Percentiles rank a stretch among this genome's conserved stretches.
Conservation (phyloP, 176 grass and related monocot genomes). For the Juncus inflexus region DNA sequence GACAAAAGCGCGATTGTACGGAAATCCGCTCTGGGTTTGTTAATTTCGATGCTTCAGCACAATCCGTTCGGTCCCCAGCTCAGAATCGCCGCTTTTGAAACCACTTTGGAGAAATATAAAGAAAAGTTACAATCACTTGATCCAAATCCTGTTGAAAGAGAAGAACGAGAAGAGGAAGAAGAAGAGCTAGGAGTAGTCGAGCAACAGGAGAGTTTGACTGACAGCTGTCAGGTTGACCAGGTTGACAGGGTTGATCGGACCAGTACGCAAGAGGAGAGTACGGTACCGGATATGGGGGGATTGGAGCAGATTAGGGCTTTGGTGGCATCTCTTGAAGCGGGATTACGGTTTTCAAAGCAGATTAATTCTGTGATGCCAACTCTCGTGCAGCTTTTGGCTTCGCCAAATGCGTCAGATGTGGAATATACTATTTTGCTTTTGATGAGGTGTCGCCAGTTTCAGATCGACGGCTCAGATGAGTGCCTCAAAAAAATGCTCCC, state of each 20-base stretch:
- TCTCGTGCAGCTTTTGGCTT: constrained; percentile 78
- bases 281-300: constrained; percentile 65
- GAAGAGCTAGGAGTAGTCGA: constrained; percentile 42
- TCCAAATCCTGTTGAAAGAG: constrained; percentile 24
- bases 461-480: constrained; percentile 92
- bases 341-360: constrained; percentile 68
- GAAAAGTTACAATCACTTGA: constrained; percentile 75
- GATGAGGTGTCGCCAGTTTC: constrained; percentile 97
- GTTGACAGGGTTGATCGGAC: neutral
- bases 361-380: constrained; percentile 85
- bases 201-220: constrained; percentile 61
- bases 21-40: constrained; percentile 82
- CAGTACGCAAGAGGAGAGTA: constrained; percentile 27
- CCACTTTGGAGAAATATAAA: constrained; percentile 80
- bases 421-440: constrained; percentile 87
- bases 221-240: constrained; percentile 80
- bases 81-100: constrained; percentile 62
- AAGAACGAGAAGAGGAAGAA: constrained; percentile 31
- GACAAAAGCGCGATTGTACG: constrained; percentile 96
- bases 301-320: constrained; percentile 92
- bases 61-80: constrained; percentile 95
- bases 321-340: constrained; percentile 94
- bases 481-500: constrained; percentile 86
- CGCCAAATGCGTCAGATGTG: constrained; percentile 87
- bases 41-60: constrained; percentile 90